phyloP scores from a whole-genome alignment of 2,329 filamentous ascomycete genomes.

The Cadophora malorum region DNA sequence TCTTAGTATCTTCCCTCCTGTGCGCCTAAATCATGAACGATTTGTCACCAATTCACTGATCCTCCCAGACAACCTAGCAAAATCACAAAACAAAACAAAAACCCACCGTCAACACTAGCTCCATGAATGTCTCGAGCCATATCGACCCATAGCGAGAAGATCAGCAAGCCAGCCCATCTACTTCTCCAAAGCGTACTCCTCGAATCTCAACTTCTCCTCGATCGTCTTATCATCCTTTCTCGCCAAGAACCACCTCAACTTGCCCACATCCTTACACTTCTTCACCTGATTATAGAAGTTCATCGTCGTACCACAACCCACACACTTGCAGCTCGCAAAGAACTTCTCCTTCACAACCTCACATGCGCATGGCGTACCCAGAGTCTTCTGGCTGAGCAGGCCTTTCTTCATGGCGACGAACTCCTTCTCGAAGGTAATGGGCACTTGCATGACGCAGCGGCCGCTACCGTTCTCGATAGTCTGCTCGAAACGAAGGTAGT shows the following conservation, averaged over 20 bases:
- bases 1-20: conserved; percentile 8
- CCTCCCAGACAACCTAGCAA: neutral
- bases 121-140: neutral
- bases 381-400: conserved; percentile 1
- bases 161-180: neutral
- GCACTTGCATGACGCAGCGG: conserved; percentile 16
- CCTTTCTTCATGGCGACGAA: conserved; percentile 16
- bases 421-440: conserved; percentile 22
- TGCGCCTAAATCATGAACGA: neutral
- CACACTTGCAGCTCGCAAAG: conserved; percentile 17
- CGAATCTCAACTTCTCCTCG: neutral
- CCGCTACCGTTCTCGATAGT: conserved; percentile 15
- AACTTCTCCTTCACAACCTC: conserved; percentile 21
- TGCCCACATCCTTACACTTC: conserved; percentile 12
- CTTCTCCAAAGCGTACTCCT: conserved; percentile 13
- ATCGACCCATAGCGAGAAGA: neutral
- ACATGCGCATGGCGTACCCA: conserved; percentile 2
- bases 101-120: neutral
- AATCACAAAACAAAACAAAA: neutral
- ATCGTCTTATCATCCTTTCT: conserved; percentile 17
- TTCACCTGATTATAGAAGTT: conserved; percentile 21
- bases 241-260: conserved; percentile 20
- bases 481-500: conserved; percentile 24
- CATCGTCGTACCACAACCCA: conserved; percentile 8
- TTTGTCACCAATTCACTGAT: neutral